Evolutionary conservation across 129 eudicot genomes (phyloP).

Genomic region (Flaveria linearis): DNA sequence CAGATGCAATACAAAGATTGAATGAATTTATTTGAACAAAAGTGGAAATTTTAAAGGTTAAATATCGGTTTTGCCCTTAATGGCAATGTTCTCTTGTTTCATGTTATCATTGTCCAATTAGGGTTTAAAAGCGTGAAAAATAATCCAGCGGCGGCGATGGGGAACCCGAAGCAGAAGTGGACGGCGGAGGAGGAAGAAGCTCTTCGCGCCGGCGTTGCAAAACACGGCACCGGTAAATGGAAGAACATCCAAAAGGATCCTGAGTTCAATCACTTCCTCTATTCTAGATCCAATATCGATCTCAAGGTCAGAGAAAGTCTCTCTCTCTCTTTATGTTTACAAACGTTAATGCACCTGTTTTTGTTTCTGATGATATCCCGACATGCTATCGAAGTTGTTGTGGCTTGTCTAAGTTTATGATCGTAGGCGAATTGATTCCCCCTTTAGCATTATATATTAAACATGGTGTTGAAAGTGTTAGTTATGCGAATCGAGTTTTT

Average conservation of each 20-base stretch:
- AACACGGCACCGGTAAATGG: conserved; percentile 97
- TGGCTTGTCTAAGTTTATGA: not conserved
- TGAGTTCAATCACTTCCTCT: conserved; percentile 61
- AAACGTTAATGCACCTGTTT: not conserved
- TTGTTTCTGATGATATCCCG: conserved; percentile 6
- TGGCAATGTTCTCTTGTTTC: not conserved
- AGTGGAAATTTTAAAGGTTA: not conserved
- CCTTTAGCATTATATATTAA: not conserved
- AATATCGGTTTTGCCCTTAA: conserved; percentile 6
- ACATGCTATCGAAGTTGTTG: not conserved
- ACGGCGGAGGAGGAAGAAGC: conserved; percentile 92
- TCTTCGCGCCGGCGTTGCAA: conserved; percentile 77
- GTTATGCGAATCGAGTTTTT: not conserved
- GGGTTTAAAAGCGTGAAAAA: too few species aligned
- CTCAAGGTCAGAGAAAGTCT: conserved; percentile 56
- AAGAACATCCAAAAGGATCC: conserved; percentile 83
- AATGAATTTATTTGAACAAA: too few species aligned
- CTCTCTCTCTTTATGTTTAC: too few species aligned
- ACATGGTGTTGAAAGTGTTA: too few species aligned
- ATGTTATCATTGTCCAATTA: too few species aligned
- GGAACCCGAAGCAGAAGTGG: conserved; percentile 95
- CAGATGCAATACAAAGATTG: too few species aligned
- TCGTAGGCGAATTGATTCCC: not conserved
- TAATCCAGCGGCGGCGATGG: conserved; percentile 45
- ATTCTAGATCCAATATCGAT: conserved; percentile 89